phyloP scores from a whole-genome alignment of 345 rosid species.

The Eucalyptus erythrocorys region DNA sequence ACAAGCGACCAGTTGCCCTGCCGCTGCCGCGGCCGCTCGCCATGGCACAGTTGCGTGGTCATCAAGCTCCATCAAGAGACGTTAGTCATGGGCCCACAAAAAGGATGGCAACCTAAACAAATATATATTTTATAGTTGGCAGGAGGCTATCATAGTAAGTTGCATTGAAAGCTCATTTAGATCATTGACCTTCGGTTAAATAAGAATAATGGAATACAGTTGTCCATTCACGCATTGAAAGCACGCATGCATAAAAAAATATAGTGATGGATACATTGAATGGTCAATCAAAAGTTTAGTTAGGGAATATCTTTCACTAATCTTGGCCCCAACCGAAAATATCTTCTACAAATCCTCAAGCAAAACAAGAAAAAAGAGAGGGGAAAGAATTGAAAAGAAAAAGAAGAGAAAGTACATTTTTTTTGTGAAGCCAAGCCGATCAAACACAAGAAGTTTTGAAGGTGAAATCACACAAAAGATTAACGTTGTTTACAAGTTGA shows the following conservation, averaged over 20 bases:
- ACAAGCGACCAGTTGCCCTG: background rate
- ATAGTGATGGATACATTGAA: background rate
- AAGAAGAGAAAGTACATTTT: background rate
- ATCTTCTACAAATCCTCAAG: background rate
- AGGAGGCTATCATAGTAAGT: background rate
- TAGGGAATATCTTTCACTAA: background rate
- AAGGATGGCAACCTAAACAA: background rate
- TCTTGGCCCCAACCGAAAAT: background rate
- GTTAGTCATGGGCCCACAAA: background rate
- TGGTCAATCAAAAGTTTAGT: background rate
- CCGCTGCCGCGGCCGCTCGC: background rate
- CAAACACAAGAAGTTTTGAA: background rate
- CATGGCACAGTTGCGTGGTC: background rate
- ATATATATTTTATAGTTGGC: background rate
- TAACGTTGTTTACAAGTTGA: background rate
- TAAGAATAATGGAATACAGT: background rate
- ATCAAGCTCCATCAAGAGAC: background rate
- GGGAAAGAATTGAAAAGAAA: background rate
- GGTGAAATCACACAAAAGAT: background rate
- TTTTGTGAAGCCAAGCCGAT: background rate
- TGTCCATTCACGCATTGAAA: background rate
- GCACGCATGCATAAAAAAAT: background rate
- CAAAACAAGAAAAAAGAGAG: background rate
- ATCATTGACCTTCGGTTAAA: background rate
- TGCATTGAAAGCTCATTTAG: background rate